Conservation (phyloP, 352 stramenopile genomes). For the Phytophthora hibernalis region DNA sequence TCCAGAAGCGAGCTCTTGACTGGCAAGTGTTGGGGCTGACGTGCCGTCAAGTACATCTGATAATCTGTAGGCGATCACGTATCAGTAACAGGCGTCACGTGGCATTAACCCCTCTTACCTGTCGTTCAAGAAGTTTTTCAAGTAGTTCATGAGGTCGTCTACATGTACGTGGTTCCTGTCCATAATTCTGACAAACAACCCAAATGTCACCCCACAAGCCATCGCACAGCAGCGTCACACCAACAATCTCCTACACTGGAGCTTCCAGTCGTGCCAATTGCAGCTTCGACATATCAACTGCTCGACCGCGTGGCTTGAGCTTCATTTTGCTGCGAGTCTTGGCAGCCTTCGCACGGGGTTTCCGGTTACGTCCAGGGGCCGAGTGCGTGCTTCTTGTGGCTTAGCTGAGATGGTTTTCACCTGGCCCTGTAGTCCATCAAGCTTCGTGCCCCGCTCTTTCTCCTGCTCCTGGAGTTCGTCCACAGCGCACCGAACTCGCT, state of each 20-base stretch:
- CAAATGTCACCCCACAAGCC: not conserved
- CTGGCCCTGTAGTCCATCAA: not conserved
- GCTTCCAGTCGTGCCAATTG: constrained; percentile 26
- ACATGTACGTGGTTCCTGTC: constrained; percentile 10
- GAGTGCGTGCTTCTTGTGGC: not conserved
- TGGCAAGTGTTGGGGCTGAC: no score
- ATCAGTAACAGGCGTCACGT: no score
- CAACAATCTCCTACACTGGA: constrained; percentile 22
- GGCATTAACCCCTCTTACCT: constrained; percentile 8
- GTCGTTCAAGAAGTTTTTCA: constrained; percentile 14
- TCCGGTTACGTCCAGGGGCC: not conserved
- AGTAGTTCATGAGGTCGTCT: constrained; percentile 21
- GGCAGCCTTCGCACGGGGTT: not conserved
- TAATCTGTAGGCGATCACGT: no score
- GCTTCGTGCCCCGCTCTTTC: not conserved
- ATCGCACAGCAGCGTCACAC: not conserved
- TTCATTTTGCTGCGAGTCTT: not conserved
- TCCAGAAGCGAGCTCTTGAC: not conserved
- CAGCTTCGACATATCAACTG: not conserved
- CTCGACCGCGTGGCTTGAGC: not conserved
- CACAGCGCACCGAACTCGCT: not conserved
- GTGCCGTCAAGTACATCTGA: no score
- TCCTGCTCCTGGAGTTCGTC: constrained; percentile 4
- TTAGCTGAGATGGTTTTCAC: not conserved
- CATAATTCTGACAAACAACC: not conserved